phyloP scores from a whole-genome alignment of 257 asterid species.

The Fraxinus quadrangulata region DNA sequence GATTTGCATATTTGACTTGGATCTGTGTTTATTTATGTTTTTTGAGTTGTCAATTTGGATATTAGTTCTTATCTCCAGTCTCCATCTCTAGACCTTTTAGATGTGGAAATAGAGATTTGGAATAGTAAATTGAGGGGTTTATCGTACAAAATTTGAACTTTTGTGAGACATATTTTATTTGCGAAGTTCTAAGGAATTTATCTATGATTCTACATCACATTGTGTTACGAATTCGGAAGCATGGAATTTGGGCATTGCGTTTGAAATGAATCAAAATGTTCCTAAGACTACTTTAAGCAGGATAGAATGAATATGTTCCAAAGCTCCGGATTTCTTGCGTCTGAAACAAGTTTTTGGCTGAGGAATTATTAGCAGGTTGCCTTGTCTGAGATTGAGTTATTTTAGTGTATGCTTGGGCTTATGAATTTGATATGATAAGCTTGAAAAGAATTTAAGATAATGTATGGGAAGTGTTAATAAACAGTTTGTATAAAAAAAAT shows the following conservation, averaged over 20 bases:
- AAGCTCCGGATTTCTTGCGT: not conserved
- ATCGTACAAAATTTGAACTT: not conserved
- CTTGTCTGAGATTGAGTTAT: not conserved
- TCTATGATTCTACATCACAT: too few relatives aligned
- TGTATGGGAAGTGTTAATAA: too few relatives aligned
- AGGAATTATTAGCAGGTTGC: not conserved
- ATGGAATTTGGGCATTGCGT: not conserved
- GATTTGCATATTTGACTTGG: not conserved
- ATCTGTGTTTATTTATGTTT: constrained; percentile 9
- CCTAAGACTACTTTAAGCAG: not conserved
- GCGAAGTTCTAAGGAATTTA: not conserved
- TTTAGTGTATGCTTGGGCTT: not conserved
- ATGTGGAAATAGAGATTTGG: not conserved
- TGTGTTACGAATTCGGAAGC: constrained; percentile 9
- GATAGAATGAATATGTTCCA: constrained; percentile 12
- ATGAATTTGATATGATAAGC: not conserved
- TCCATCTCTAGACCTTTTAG: not conserved
- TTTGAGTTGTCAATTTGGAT: not conserved
- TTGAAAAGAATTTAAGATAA: not conserved
- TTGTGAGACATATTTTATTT: not conserved
- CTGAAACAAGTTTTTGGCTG: not conserved
- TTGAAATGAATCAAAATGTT: not conserved
- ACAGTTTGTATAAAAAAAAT: too few relatives aligned
- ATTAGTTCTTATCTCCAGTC: not conserved
- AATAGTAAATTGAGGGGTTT: not conserved